Evolutionary conservation across 441 rosid species (phyloP).

Genomic region (Hura crepitans): DNA sequence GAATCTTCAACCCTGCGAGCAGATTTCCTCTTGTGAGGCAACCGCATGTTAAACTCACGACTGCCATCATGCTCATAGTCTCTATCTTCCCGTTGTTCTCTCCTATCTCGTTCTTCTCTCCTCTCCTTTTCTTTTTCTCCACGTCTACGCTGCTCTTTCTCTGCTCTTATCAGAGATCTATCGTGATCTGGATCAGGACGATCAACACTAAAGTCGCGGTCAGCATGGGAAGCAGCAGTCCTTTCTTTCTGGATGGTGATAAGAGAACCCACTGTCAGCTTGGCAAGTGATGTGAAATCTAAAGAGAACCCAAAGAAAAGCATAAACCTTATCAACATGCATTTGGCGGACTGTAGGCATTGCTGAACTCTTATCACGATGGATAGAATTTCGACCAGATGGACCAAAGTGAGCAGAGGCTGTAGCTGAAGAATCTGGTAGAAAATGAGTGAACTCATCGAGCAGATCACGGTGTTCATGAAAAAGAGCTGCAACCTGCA

Average conservation of each 20-base stretch:
- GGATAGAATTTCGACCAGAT: conserved; percentile 52
- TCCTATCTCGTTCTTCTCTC: conserved; percentile 67
- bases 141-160: conserved; percentile 66
- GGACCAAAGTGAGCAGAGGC: conserved; percentile 45
- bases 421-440: conserved; percentile 77
- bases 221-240: conserved; percentile 43
- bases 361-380: conserved; percentile 60
- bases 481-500: conserved; percentile 83
- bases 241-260: conserved; percentile 65
- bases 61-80: conserved; percentile 57
- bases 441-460: conserved; percentile 75
- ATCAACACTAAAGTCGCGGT: conserved; percentile 55
- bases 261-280: conserved; percentile 29
- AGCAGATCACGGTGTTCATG: conserved; percentile 84
- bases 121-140: conserved; percentile 68
- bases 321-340: conserved; percentile 67
- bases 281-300: conserved; percentile 18
- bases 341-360: conserved; percentile 52
- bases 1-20: conserved; percentile 40
- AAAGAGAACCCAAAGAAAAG: conserved; percentile 20
- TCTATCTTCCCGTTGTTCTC: conserved; percentile 53
- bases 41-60: conserved; percentile 54
- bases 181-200: conserved; percentile 59
- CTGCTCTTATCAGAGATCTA: conserved; percentile 45
- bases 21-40: conserved; percentile 49